Base-by-base conservation (phyloP, 1,284 basidiomycete species). In the Ustilago shanxiensis region DNA sequence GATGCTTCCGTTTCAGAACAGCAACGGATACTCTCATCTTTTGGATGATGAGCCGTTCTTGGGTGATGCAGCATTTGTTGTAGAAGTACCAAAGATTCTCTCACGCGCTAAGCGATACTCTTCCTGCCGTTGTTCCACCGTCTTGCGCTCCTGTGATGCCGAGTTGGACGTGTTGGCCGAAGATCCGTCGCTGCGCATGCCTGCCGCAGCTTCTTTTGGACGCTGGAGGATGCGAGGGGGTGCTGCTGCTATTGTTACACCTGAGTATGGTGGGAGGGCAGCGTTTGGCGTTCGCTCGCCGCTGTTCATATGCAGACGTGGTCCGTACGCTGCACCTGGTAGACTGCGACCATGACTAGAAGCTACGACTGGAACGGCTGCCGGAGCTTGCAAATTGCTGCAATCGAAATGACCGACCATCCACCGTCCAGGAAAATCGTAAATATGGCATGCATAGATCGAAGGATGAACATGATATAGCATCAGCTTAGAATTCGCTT, bases 71-170 rank as follows among this genome's bases (percentile, higher is more conserved):
- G 60, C n/a, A 13, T 59, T 57, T 11, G 58, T 57, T 11, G 58
- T 4, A 1, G 57, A 22, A 8, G 60, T 22, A n/a, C 75, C 75
- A 68, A 77, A 77, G 53, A 77, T 77, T 29, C 75, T 66, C 44
- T 65, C 75, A 16, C 75, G 61, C 2, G 75, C 75, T 11, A 68
- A 41, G 14, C 70, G 70, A 28, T 77, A 77, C 52, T 73, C 71
- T 51, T 73, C 67, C 33, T 77, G 75, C 16, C 75, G 70, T 57
- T 77, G 70, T 61, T 77, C 71, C 7, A 77, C 67, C 26, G 71
- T 77, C 56, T 73, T 77, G 33, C 55, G 70, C 31, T 71, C 67
- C n/a, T 70, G 63, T 3, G 47, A 47, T n/a, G 63, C 60, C 28
- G 63, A 35, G 10, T 51, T 70, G 28, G 70, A 63, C 20, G 53